A percentile compares a stretch with the other conserved stretches of the same genome.
Conservation (phyloP, 1,139 yeast genomes). For the Yamadazyma conglobata region DNA sequence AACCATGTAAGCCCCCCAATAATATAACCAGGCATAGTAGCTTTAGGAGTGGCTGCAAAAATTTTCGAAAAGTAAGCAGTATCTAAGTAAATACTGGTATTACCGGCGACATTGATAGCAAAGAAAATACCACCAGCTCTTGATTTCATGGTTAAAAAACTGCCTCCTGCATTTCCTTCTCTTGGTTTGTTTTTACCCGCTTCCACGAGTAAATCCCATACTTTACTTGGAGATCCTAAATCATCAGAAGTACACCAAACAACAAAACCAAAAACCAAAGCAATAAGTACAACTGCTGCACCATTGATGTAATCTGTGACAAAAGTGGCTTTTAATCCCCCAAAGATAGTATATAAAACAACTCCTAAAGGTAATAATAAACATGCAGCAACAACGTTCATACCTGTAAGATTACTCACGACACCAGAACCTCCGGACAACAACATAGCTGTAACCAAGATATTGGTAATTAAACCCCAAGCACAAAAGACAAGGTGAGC, state of each 20-base stretch:
- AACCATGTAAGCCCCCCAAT: conserved; percentile 92
- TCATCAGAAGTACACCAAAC: conserved; percentile 57
- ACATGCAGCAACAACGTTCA: conserved; percentile 78
- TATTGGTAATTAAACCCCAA: conserved; percentile 83
- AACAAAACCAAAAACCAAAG: conserved; percentile 59
- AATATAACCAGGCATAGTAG: conserved; percentile 87
- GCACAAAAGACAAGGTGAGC: conserved; percentile 70
- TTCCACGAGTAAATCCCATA: conserved; percentile 65
- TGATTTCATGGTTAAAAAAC: conserved; percentile 78
- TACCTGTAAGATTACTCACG: conserved; percentile 73
- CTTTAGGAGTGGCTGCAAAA: conserved; percentile 78
- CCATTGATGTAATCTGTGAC: conserved; percentile 84
- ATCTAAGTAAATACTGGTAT: conserved; percentile 86
- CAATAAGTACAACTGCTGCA: conserved; percentile 55
- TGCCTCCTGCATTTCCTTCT: conserved; percentile 71
- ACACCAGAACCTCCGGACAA: conserved; percentile 85
- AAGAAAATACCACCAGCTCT: conserved; percentile 77
- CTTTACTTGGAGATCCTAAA: conserved; percentile 77
- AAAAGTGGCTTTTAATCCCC: conserved; percentile 89
- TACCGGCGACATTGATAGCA: conserved; percentile 79
- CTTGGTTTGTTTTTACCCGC: conserved; percentile 60
- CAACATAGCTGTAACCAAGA: conserved; percentile 84
- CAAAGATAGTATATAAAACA: conserved; percentile 75
- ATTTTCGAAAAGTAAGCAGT: conserved; percentile 92
- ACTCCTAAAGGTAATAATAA: conserved; percentile 82